A percentile compares a stretch with the other conserved stretches of the same genome.
Conservation (phyloP, 495 filamentous ascomycete species). For the Penicillium simplicissimum region DNA sequence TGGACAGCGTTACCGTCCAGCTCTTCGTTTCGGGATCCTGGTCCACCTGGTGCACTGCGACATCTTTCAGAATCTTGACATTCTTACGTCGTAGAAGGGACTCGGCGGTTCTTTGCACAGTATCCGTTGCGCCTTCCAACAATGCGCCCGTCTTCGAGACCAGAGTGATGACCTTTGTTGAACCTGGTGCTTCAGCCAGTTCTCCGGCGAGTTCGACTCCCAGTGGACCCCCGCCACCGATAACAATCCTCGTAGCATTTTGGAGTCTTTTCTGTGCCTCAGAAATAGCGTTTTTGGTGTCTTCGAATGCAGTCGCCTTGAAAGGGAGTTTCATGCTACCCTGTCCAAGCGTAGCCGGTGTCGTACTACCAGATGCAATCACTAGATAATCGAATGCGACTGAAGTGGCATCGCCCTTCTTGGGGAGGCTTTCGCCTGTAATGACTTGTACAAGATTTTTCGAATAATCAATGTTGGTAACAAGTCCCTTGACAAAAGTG, state of each 20-base stretch:
- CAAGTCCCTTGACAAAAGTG: conserved; percentile 14
- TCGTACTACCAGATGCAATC: conserved; percentile 14
- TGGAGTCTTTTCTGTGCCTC: conserved; percentile 4
- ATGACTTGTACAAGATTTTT: neutral
- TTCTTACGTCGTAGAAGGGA: conserved; percentile 4
- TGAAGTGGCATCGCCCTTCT: neutral
- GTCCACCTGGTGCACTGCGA: neutral
- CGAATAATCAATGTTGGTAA: conserved; percentile 6
- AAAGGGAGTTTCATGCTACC: conserved; percentile 8
- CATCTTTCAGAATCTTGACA: conserved; percentile 7
- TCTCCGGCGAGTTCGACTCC: conserved; percentile 17
- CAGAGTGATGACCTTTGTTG: conserved; percentile 5
- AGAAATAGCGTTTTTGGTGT: conserved; percentile 3
- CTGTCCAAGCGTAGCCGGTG: conserved; percentile 9
- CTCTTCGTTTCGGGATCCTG: conserved; percentile 3
- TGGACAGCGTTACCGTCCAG: conserved; percentile 13
- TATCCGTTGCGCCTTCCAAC: conserved; percentile 8
- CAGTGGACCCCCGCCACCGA: conserved; percentile 12
- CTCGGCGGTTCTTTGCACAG: conserved; percentile 7
- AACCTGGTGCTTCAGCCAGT: conserved; percentile 7
- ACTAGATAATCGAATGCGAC: conserved; percentile 14
- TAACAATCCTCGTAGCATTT: conserved; percentile 6
- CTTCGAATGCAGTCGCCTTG: conserved; percentile 10
- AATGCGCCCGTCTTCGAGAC: conserved; percentile 5
- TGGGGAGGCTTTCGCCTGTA: neutral